phyloP scores from a whole-genome alignment of 305 asterid species.

The Fraxinus baroniana region DNA sequence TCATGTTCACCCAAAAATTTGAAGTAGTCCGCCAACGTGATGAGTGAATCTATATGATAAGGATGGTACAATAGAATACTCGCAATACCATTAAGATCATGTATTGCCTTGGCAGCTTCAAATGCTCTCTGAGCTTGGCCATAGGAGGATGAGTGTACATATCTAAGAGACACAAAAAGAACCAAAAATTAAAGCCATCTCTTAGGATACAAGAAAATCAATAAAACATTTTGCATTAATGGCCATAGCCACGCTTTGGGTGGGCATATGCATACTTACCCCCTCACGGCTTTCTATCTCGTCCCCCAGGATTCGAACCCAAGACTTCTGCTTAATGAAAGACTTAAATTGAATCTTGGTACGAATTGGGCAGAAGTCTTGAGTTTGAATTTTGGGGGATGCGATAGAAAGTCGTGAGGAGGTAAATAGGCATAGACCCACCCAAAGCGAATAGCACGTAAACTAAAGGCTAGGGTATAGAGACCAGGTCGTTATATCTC shows the following conservation, averaged over 20 bases:
- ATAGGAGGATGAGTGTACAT: conserved; percentile 70
- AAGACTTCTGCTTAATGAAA: background rate
- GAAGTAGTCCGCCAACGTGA: conserved; percentile 80
- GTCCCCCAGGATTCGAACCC: background rate
- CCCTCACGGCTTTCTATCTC: background rate
- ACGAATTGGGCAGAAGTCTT: background rate
- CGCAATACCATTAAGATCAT: conserved; percentile 86
- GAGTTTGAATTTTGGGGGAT: background rate
- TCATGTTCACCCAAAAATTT: conserved; percentile 89
- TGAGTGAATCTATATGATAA: conserved; percentile 83
- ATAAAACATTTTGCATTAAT: conserved; percentile 11
- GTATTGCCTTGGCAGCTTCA: conserved; percentile 85
- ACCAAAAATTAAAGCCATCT: conserved; percentile 15
- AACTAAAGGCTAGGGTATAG: background rate
- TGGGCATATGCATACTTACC: background rate
- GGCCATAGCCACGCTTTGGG: background rate
- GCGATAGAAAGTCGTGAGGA: background rate
- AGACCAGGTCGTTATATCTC: background rate
- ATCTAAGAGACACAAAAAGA: conserved; percentile 42
- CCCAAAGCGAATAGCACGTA: background rate
- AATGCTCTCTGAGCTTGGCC: conserved; percentile 81
- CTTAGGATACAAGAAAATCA: conserved; percentile 4
- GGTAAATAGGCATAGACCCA: background rate
- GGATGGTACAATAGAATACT: conserved; percentile 73
- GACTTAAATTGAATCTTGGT: background rate